These are phyloP conservation scores for Saccharomycopsis hybrid DNA, from an alignment of 1,139 yeast species.

Conservation along the genomic window DNA sequence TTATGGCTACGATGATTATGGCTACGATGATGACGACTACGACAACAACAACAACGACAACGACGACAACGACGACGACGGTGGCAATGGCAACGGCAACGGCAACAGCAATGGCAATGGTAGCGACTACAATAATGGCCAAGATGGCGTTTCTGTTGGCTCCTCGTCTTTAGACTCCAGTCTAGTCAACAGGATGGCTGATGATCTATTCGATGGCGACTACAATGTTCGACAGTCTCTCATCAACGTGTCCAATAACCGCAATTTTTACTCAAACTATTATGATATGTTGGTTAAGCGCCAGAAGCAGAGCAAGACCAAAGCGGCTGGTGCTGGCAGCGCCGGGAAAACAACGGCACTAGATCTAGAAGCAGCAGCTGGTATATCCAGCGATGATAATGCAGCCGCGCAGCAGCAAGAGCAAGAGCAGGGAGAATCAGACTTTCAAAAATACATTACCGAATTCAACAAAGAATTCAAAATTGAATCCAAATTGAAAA, in stretches of 20 bases:
- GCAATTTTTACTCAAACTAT: conserved; percentile 14
- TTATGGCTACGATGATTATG: no score
- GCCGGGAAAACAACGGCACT: not conserved
- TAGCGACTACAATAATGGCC: not conserved
- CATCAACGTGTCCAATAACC: conserved; percentile 6
- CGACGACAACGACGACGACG: no score
- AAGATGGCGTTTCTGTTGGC: not conserved
- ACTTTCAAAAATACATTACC: conserved; percentile 17
- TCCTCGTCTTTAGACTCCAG: conserved; percentile 11
- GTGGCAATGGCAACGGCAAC: no score
- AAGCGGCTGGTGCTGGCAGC: not conserved
- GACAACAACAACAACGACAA: no score
- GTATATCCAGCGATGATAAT: not conserved
- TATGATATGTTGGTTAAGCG: conserved; percentile 12
- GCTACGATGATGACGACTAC: no score
- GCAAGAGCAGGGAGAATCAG: conserved; percentile 9
- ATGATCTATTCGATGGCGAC: conserved; percentile 13
- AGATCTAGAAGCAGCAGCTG: not conserved
- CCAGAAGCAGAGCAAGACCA: not conserved
- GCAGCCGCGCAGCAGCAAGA: not conserved
- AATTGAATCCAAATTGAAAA: conserved; percentile 13
- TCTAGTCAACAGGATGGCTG: conserved; percentile 14
- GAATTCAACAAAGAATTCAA: conserved; percentile 15
- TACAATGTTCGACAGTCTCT: conserved; percentile 5
- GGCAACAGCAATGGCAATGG: not conserved